Evolutionary conservation across 768 basidiomycete genomes (phyloP).

Genomic region (Hericium alpestre): DNA sequence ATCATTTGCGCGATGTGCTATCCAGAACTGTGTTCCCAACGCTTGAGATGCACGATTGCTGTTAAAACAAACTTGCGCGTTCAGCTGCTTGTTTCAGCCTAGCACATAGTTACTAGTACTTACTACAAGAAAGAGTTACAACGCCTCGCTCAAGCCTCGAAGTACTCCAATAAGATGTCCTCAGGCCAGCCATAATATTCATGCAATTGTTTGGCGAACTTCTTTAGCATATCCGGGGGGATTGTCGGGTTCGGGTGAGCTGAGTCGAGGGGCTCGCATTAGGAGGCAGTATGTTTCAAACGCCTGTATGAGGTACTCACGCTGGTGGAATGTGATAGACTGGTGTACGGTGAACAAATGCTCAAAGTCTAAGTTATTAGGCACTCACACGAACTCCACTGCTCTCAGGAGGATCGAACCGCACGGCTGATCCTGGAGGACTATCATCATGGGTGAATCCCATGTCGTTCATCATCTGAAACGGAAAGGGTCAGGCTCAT

Average conservation of each 20-base stretch:
- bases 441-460: conserved; percentile 20
- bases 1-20: too few relatives aligned
- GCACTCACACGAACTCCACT: conserved; percentile 8
- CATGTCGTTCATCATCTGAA: conserved; percentile 20
- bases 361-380: background rate
- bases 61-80: too few relatives aligned
- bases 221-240: conserved; percentile 14
- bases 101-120: too few relatives aligned
- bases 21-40: too few relatives aligned
- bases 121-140: too few relatives aligned
- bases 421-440: conserved; percentile 21
- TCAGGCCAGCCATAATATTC: conserved; percentile 20
- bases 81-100: too few relatives aligned
- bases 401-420: conserved; percentile 18
- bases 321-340: conserved; percentile 23
- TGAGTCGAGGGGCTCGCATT: background rate
- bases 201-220: conserved; percentile 17
- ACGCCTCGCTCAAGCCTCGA: too few relatives aligned
- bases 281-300: background rate
- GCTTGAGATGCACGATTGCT: too few relatives aligned
- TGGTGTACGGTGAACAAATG: background rate
- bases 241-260: conserved; percentile 21
- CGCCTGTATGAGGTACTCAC: conserved; percentile 2
- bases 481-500: background rate
- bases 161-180: conserved; percentile 13